Evolutionary conservation across 441 rosid genomes (phyloP), one percentile per base, ranked within the genome.

Genomic region (Francoa sonchifolia): DNA sequence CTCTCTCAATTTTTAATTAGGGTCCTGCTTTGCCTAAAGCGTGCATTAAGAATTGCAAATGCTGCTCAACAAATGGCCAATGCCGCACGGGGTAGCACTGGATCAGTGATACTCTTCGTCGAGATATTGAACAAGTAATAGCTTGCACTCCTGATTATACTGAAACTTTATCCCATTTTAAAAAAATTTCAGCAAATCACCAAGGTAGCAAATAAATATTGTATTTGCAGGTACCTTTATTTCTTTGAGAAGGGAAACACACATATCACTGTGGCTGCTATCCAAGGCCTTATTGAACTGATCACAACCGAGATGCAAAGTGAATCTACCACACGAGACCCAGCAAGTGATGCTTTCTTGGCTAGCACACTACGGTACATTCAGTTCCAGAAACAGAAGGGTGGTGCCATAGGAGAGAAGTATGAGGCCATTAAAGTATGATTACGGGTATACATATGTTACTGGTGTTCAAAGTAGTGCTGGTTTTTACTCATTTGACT

Each of bases 381-480:
- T 43, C 81, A 86, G 62, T 90, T 73, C 63, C 94, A 90, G 68
- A 90, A 90, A 66, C 83, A 86, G 79, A 90, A 90, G 66, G 99
- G 94, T 0, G 99, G 95, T 28, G 72, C 68, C 4, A 42, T 83
- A 42, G 79, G 96, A 48, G 99, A 82, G 54, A 80, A 67, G 43
- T 86, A 86, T 1, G 88, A 77, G 37, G 42, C 78, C 23, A 66
- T 86, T 57, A 85, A 76, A 73, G 89, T 57, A 44, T 89, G 72
- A 63, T 39, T 32, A 46, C 13, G 40, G 14, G 4, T 28, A 33
- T 32, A 39, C 8, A 15, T 33, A 10, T 18, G n/a, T n/a, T n/a
- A n/a, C n/a, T n/a, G n/a, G n/a, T n/a, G n/a, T n/a, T n/a, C n/a
- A n/a, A n/a, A n/a, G n/a, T n/a, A n/a, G n/a, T n/a, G n/a, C n/a